Evolutionary conservation across 2,329 filamentous ascomycete species (phyloP).

Genomic region (Incumbomyces delicatus): DNA sequence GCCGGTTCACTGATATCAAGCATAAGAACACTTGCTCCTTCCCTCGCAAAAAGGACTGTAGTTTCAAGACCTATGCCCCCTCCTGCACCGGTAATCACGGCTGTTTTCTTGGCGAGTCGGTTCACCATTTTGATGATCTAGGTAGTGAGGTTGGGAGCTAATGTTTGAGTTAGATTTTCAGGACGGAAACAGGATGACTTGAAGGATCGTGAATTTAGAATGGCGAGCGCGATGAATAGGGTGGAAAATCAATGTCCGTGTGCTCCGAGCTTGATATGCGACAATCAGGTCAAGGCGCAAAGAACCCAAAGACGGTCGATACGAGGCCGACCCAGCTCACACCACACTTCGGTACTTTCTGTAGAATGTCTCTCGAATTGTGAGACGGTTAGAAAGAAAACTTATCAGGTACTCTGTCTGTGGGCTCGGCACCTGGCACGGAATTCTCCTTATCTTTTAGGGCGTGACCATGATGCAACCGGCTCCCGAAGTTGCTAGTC

Average conservation of each 20-base stretch:
- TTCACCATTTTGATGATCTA: slow-evolving; percentile 16
- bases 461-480: background rate
- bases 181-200: background rate
- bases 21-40: slow-evolving; percentile 79
- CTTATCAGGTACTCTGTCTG: no score
- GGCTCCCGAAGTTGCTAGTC: slow-evolving; percentile 6
- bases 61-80: slow-evolving; percentile 93
- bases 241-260: no score
- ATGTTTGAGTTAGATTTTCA: background rate
- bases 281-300: no score
- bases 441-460: background rate
- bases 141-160: background rate
- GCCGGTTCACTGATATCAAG: slow-evolving; percentile 72
- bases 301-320: no score
- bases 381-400: no score
- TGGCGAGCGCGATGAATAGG: no score
- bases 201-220: no score
- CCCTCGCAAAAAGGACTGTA: slow-evolving; percentile 75
- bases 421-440: no score
- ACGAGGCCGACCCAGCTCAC: no score
- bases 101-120: slow-evolving; percentile 56
- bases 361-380: no score
- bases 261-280: no score
- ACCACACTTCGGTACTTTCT: no score
- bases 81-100: slow-evolving; percentile 28